These are phyloP conservation scores for Komagataella populi DNA, from an alignment of 805 yeast genomes.

Conservation along the genomic window DNA sequence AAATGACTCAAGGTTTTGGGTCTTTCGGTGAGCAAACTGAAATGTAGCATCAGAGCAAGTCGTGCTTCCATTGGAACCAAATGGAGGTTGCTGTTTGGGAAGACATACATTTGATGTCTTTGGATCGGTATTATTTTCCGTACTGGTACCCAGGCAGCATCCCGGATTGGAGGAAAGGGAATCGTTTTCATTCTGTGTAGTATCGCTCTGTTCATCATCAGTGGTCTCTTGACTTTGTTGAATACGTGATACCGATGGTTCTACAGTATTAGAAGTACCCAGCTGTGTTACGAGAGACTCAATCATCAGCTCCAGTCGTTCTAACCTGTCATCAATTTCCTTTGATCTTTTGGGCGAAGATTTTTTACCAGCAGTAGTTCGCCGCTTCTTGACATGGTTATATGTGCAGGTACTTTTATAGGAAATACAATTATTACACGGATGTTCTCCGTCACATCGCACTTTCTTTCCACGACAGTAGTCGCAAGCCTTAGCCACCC, in stretches of 20 bases:
- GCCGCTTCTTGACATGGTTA: constrained; percentile 17
- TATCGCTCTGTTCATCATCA: neutral
- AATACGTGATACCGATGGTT: neutral
- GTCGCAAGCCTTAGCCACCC: constrained; percentile 35
- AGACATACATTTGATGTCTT: neutral
- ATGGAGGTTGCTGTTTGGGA: neutral
- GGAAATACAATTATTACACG: constrained; percentile 26
- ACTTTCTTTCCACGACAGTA: constrained; percentile 33
- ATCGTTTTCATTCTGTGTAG: neutral
- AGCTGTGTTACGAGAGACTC: constrained; percentile 12
- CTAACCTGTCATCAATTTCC: constrained; percentile 15
- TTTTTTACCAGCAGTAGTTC: constrained; percentile 4
- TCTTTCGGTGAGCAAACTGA: constrained; percentile 5
- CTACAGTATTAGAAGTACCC: neutral
- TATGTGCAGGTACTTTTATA: constrained; percentile 22
- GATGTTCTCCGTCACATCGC: constrained; percentile 33
- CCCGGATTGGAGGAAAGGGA: neutral
- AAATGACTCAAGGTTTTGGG: constrained; percentile 11
- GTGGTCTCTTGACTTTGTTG: neutral
- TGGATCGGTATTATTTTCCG: constrained; percentile 1
- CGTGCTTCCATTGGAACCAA: constrained; percentile 1
- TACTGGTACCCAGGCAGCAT: constrained; percentile 1
- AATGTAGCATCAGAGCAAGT: neutral
- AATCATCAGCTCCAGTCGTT: constrained; percentile 20
- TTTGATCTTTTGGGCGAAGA: neutral